phyloP scores from a whole-genome alignment of 345 rosid species.

The Reutealis trisperma region DNA sequence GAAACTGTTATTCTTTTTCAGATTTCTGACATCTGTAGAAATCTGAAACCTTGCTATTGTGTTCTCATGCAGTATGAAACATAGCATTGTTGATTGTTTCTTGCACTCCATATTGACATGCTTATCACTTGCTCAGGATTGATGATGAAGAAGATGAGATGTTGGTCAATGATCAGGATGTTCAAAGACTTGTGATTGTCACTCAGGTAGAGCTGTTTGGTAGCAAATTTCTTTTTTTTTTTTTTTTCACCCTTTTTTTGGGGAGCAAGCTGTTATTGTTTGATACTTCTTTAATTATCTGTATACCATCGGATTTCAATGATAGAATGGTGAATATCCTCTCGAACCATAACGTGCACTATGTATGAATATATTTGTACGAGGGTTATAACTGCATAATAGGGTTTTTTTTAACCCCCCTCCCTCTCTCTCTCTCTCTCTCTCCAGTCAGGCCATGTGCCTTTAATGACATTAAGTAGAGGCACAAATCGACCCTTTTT shows the following conservation, averaged over 20 bases:
- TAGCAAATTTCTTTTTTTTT: neutral
- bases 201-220: constrained; percentile 62
- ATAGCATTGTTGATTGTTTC: neutral
- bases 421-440: no score
- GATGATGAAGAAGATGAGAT: constrained; percentile 85
- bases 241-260: no score
- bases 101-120: neutral
- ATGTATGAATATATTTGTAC: neutral
- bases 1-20: neutral
- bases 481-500: neutral
- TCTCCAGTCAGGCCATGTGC: no score
- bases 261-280: neutral
- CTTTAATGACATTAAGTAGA: no score
- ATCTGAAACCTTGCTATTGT: neutral
- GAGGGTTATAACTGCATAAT: neutral
- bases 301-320: neutral
- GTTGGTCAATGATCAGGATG: constrained; percentile 72
- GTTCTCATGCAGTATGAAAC: neutral
- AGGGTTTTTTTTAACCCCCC: no score
- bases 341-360: neutral
- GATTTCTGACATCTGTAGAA: neutral
- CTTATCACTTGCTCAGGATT: constrained; percentile 43
- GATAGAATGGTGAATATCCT: neutral
- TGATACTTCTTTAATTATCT: neutral
- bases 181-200: constrained; percentile 92